These are phyloP conservation scores for Austropuccinia psidii DNA, from an alignment of 1,284 basidiomycete genomes.

Conservation along the genomic window DNA sequence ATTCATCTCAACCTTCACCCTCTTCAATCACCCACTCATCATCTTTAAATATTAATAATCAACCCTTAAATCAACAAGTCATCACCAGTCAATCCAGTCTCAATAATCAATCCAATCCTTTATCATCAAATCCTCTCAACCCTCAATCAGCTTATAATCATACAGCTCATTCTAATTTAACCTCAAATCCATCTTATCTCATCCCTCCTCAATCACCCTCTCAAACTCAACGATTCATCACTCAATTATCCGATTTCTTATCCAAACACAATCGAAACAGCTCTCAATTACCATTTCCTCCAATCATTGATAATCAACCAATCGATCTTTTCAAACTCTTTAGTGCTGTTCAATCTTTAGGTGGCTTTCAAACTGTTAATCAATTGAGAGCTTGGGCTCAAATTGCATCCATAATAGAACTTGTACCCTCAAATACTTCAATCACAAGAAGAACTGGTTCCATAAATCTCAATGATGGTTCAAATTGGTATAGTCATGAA, in stretches of 20 bases:
- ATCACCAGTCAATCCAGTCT: neutral
- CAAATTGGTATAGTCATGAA: neutral
- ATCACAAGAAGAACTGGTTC: neutral
- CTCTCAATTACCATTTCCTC: constrained; percentile 17
- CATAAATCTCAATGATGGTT: neutral
- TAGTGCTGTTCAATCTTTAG: neutral
- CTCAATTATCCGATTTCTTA: constrained; percentile 15
- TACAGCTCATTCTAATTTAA: neutral
- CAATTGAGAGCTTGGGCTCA: constrained; percentile 7
- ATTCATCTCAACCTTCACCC: constrained; percentile 3
- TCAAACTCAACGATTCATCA: constrained; percentile 6
- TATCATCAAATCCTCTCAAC: neutral
- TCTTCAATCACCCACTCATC: neutral
- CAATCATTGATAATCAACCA: constrained; percentile 16
- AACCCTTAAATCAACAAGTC: neutral
- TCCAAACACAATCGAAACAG: neutral
- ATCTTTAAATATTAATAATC: too few species aligned
- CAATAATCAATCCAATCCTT: neutral
- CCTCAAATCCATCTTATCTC: neutral
- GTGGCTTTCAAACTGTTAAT: neutral
- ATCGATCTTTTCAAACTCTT: constrained; percentile 20
- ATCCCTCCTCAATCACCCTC: constrained; percentile 12
- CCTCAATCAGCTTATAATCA: neutral
- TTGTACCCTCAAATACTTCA: constrained; percentile 3
- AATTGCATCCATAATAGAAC: constrained; percentile 12